Conservation (phyloP, 1,284 basidiomycete species). For the Malassezia nana region DNA sequence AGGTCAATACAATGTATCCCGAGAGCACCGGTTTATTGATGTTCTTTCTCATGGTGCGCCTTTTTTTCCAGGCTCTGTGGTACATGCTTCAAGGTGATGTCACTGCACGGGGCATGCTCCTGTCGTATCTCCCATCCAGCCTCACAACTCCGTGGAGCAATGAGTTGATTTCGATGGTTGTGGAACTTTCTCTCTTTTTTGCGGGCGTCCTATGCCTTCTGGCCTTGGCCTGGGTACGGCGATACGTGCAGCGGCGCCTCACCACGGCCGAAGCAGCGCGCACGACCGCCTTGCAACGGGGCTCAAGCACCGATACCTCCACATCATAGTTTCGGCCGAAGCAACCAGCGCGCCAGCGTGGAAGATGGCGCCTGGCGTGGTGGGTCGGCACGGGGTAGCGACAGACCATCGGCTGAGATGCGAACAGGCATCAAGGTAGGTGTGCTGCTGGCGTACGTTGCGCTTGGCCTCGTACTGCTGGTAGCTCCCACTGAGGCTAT, state of each 20-base stretch:
- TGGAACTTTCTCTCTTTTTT: slow-evolving; percentile 7
- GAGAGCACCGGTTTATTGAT: slow-evolving; percentile 56
- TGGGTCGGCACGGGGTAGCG: not conserved
- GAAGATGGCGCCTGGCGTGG: slow-evolving; percentile 1
- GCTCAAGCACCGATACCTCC: not conserved
- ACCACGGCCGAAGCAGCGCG: not conserved
- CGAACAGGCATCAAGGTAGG: not conserved
- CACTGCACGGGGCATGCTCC: slow-evolving; percentile 3
- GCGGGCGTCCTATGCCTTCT: not conserved
- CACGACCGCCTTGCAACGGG: not conserved
- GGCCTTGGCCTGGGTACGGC: not conserved
- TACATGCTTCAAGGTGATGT: slow-evolving; percentile 32
- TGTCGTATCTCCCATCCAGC: not conserved
- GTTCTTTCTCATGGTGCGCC: slow-evolving; percentile 55
- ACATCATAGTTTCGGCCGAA: slow-evolving; percentile 11
- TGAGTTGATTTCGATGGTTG: not conserved
- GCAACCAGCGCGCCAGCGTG: slow-evolving; percentile 5
- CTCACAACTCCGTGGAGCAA: not conserved
- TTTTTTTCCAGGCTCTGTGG: slow-evolving; percentile 76
- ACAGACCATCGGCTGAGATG: not conserved
- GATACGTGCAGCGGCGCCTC: not conserved
- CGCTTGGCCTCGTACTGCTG: slow-evolving; percentile 3
- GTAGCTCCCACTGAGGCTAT: slow-evolving; percentile 21
- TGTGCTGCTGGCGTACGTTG: slow-evolving; percentile 7
- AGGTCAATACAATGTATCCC: slow-evolving; percentile 64